Conservation (phyloP, 2,329 filamentous ascomycete species). For the Basipetospora chlamydospora region DNA sequence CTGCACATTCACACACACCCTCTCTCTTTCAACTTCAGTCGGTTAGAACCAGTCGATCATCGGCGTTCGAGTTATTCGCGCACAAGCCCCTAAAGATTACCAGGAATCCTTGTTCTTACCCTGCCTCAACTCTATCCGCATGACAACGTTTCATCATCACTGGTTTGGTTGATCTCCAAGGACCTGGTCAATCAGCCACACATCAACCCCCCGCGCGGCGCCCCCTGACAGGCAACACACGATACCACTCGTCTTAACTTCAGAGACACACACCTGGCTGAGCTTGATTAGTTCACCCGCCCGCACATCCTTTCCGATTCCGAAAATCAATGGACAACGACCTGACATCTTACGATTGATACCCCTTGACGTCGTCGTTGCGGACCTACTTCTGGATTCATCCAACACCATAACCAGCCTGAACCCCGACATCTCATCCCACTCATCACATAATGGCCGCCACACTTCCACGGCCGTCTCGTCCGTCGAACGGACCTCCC, state of each 20-base stretch:
- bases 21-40: no score
- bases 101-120: background rate
- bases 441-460: constrained; percentile 34
- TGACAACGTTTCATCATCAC: constrained; percentile 14
- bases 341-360: no score
- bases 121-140: constrained; percentile 8
- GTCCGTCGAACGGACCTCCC: constrained; percentile 56
- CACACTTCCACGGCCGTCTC: constrained; percentile 50
- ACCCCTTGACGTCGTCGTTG: no score
- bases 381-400: no score
- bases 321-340: no score
- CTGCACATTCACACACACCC: no score
- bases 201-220: constrained; percentile 7
- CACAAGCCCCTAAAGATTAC: background rate
- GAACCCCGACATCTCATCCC: background rate
- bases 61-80: background rate
- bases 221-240: constrained; percentile 2
- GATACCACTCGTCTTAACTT: constrained; percentile 1
- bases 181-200: constrained; percentile 6
- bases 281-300: no score
- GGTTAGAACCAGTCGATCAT: constrained; percentile 1
- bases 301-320: no score
- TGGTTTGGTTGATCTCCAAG: constrained; percentile 5
- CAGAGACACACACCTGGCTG: constrained; percentile 3
- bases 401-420: background rate